phyloP scores from a whole-genome alignment of 257 asterid genomes.

The Knoxia roxburghii region DNA sequence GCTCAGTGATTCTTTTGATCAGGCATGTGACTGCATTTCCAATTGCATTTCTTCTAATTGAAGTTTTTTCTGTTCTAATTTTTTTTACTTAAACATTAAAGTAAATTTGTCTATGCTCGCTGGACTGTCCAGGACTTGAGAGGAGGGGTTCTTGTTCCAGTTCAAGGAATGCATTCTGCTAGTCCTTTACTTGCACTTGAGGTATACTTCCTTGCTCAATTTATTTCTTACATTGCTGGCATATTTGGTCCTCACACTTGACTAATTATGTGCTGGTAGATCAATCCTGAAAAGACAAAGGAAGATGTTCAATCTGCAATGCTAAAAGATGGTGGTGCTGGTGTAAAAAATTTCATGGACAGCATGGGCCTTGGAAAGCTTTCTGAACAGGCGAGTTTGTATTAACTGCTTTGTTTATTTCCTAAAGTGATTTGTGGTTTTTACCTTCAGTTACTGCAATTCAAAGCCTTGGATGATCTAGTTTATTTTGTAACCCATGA shows the following conservation, averaged over 20 bases:
- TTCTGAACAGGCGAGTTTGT: constrained; percentile 49
- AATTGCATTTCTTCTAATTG: not conserved
- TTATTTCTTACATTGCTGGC: not conserved
- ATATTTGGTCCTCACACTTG: constrained; percentile 8
- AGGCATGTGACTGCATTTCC: constrained; percentile 27
- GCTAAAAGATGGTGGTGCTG: constrained; percentile 31
- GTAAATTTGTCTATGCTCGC: not conserved
- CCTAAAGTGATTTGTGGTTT: not conserved
- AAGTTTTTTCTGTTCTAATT: not conserved
- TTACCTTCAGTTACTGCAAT: not conserved
- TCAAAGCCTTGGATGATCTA: not conserved
- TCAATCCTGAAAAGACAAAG: constrained; percentile 55
- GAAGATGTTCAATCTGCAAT: constrained; percentile 43
- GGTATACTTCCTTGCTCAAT: constrained; percentile 30
- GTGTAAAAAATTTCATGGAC: constrained; percentile 49
- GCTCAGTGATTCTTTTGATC: constrained; percentile 73
- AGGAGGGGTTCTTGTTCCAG: constrained; percentile 64
- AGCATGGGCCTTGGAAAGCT: constrained; percentile 66
- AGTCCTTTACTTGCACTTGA: constrained; percentile 67
- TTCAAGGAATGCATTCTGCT: constrained; percentile 68
- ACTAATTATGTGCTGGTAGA: constrained; percentile 29
- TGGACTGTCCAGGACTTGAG: constrained; percentile 46
- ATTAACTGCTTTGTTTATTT: constrained; percentile 8
- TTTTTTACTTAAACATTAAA: not conserved
- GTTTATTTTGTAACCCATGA: not conserved